A percentile compares a stretch with the other conserved stretches of the same genome.
Conservation (phyloP, 257 asterid genomes). For the Jaltomata sinuosa region DNA sequence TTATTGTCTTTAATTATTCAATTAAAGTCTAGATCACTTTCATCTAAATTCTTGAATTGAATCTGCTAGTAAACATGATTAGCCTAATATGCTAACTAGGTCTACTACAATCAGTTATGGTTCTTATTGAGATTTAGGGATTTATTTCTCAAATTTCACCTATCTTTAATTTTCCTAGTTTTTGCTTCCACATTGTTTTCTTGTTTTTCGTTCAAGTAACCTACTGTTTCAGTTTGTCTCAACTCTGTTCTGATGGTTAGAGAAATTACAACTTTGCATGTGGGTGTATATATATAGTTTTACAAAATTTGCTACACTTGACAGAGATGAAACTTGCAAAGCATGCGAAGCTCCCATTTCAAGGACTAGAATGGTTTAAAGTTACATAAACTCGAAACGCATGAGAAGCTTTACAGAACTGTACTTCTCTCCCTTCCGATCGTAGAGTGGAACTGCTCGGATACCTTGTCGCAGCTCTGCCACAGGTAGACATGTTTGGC, state of each 20-base stretch:
- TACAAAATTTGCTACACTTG: not conserved
- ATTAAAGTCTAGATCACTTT: too few relatives aligned
- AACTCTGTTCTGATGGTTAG: not conserved
- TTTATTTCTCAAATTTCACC: not conserved
- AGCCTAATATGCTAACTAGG: too few relatives aligned
- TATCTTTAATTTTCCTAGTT: not conserved
- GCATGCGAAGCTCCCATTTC: not conserved
- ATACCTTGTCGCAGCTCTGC: slow-evolving; percentile 69
- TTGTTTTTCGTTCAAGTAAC: not conserved
- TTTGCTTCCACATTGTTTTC: not conserved
- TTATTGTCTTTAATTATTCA: too few relatives aligned
- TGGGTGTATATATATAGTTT: not conserved
- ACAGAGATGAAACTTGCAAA: not conserved
- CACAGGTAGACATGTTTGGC: slow-evolving; percentile 72
- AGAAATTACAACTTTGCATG: not conserved
- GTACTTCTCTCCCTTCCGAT: slow-evolving; percentile 48
- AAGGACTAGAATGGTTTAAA: not conserved
- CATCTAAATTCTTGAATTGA: too few relatives aligned
- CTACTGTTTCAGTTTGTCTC: not conserved
- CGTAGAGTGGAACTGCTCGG: slow-evolving; percentile 64
- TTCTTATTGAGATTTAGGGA: not conserved
- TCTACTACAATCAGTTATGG: too few relatives aligned
- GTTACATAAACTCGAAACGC: slow-evolving; percentile 60
- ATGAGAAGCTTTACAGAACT: slow-evolving; percentile 61
- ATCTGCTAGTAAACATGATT: too few relatives aligned